These are phyloP conservation scores for Coemansia interrupta DNA, from an alignment of 192 early-diverging fungal genomes.

Conservation along the genomic window DNA sequence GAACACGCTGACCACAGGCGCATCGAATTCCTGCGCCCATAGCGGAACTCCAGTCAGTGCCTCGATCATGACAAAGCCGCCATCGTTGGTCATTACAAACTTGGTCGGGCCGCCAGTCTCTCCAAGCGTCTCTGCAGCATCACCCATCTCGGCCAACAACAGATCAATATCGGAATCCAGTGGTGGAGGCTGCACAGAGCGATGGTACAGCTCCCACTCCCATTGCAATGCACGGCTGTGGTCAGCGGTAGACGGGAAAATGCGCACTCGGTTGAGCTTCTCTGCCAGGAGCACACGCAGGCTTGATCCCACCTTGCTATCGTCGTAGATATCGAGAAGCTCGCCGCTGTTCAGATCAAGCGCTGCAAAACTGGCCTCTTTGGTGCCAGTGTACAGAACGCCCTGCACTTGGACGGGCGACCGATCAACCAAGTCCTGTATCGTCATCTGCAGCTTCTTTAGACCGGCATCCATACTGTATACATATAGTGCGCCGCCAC, in stretches of 20 bases:
- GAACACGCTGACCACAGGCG: conserved; percentile 57
- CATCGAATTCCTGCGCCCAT: conserved; percentile 56
- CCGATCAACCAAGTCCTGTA: conserved; percentile 66
- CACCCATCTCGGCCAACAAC: conserved; percentile 52
- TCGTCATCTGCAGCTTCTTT: conserved; percentile 63
- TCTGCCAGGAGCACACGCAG: conserved; percentile 36
- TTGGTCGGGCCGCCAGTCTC: conserved; percentile 26
- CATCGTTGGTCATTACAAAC: conserved; percentile 45
- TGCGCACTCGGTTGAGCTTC: conserved; percentile 32
- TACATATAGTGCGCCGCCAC: conserved; percentile 46
- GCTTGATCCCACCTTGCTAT: conserved; percentile 23
- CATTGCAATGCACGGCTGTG: conserved; percentile 2
- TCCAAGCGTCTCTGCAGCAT: conserved; percentile 57
- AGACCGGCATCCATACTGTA: conserved; percentile 36
- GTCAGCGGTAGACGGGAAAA: conserved; percentile 18
- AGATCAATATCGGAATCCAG: conserved; percentile 37
- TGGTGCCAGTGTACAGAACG: conserved; percentile 64
- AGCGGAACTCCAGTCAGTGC: conserved; percentile 46
- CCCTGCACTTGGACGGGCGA: conserved; percentile 58
- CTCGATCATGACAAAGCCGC: conserved; percentile 41
- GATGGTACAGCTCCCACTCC: conserved; percentile 49
- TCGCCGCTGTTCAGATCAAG: conserved; percentile 66
- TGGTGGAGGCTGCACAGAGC: conserved; percentile 26
- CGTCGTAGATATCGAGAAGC: conserved; percentile 60
- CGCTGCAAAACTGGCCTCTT: conserved; percentile 64